These are phyloP conservation scores for Claviceps purpurea DNA, from an alignment of 2,329 filamentous ascomycete genomes.

Conservation along the genomic window DNA sequence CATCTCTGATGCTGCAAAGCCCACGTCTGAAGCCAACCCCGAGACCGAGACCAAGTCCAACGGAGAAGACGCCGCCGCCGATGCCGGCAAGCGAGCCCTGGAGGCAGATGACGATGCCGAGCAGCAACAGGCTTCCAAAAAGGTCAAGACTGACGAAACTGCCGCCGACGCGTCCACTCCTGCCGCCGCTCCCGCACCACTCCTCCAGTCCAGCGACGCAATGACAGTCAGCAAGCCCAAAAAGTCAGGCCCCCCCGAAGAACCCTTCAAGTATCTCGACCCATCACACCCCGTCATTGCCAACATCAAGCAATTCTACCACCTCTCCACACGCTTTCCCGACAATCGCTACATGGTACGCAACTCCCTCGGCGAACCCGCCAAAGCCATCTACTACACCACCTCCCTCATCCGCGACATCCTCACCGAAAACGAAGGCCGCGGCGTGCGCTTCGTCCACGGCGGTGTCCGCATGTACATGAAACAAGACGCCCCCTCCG, in stretches of 20 bases:
- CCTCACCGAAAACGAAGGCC: conserved; percentile 73
- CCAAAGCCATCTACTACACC: conserved; percentile 95
- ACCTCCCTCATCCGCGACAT: conserved; percentile 75
- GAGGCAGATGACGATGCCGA: conserved; percentile 16
- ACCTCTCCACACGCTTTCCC: conserved; percentile 72
- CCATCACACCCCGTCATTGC: conserved; percentile 62
- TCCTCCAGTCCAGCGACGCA: conserved; percentile 10
- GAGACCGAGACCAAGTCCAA: conserved; percentile 14
- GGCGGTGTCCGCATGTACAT: conserved; percentile 98
- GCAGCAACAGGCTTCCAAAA: conserved; percentile 32
- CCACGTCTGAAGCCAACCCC: conserved; percentile 15
- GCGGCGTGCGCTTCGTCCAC: conserved; percentile 90
- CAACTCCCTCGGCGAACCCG: conserved; percentile 75
- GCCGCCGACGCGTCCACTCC: conserved; percentile 9
- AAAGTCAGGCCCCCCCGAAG: conserved; percentile 53
- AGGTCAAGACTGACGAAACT: conserved; percentile 27
- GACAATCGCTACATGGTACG: conserved; percentile 89
- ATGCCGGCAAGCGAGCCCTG: conserved; percentile 22
- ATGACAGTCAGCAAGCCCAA: conserved; percentile 18
- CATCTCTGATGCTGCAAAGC: conserved; percentile 8
- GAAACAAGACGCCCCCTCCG: conserved; percentile 84
- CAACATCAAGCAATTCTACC: conserved; percentile 72
- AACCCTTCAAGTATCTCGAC: conserved; percentile 86
- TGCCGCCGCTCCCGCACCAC: conserved; percentile 8
- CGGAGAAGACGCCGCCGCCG: conserved; percentile 14